Base-by-base conservation (phyloP, 2,329 filamentous ascomycete genomes). In the Cladobotryum mycophilum region DNA sequence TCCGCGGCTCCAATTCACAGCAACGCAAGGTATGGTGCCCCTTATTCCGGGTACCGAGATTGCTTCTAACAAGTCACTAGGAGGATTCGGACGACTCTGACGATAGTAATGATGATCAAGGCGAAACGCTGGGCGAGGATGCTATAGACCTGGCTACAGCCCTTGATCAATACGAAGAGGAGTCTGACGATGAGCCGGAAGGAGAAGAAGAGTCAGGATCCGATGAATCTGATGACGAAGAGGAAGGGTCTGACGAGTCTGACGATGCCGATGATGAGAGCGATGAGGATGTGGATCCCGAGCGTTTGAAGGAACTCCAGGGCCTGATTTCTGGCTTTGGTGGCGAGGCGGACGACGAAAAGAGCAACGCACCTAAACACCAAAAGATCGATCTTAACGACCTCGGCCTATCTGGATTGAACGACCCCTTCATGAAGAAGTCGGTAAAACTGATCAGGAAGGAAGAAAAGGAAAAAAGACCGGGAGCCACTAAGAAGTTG, bases 361-460 rank as follows among this genome's bases (percentile, higher is more conserved):
- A 54, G 44, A 70, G 58, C 51, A 58, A 54, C 75, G 78, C 61
- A 49, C 73, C 74, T 6, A 81, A 82, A 53, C 73, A 82, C 52
- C 73, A 82, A 53, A 88, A 90, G 64, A 79, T 95, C 53, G 85
- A 83, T 35, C 73, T 95, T 15, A 80, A 84, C 53, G 89, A 95
- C 65, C 76, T 96, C 11, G 80, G 79, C 11, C 72, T 95, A 44
- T 76, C 84, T 20, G 82, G 84, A 12, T 76, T 89, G 44, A 84
- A 82, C 53, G 88, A 95, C 62, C 81, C 85, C 2, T 77, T 82
- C 44, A 80, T 91, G 61, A 90, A 88, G 64, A 89, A 85, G 61
- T 85, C 88, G 0, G 75, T 93, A 45, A 93, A 92, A 67, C 78
- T 88, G 55, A 78, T 91, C 62, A 79, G 75, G 55, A 84, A 81